Evolutionary conservation across 23 red algal genomes (phyloP), one percentile per base, ranked within the genome.

Genomic region (Cyanidiococcus yangmingshanensis): DNA sequence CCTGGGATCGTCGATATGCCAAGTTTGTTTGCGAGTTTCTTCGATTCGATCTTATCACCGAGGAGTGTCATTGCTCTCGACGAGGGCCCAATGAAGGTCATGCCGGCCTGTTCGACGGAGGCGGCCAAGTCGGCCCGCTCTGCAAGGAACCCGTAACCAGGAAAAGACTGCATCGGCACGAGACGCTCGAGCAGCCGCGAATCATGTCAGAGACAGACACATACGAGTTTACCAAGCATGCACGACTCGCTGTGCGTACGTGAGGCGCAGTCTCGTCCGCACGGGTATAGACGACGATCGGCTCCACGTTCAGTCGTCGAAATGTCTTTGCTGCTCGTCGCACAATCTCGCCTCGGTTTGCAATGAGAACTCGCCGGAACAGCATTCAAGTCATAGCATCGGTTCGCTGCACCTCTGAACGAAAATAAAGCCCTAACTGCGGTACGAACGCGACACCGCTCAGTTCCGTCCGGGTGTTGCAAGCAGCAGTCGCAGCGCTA

Each of bases 271-370:
- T 39, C 17, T 27, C 18, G 39, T 81, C 79, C 18, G 79, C 41
- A 21, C 25, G n/a, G 79, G 79, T 59, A 30, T 59, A 81, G 18
- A 81, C 79, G 18, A 58, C 40, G 39, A 81, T 57, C 18, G 79
- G 40, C 41, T 39, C 41, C 18, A 81, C 25, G 24, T 30, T 26
- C 21, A 81, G 58, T 1, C n/a, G 18, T 24, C 40, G 79, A 27
- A 59, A 26, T n/a, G 79, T 59, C 27, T 58, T 51, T 17, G 50
- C 50, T 32, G 89, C 76, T 75, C 91, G 86, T 38, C 87, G 57
- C 2, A 86, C 91, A 54, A 95, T 87, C 67, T 95, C 91, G 12
- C 91, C 91, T 15, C 91, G 85, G 78, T 95, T 95, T 57, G 91
- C 86, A 2, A 95, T 75, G 50, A 95, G 79, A 12, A 95, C 58